A percentile compares a stretch with the other conserved stretches of the same genome.
Conservation (phyloP, 2,329 filamentous ascomycete species). For the Dryadomyces sulphureus region DNA sequence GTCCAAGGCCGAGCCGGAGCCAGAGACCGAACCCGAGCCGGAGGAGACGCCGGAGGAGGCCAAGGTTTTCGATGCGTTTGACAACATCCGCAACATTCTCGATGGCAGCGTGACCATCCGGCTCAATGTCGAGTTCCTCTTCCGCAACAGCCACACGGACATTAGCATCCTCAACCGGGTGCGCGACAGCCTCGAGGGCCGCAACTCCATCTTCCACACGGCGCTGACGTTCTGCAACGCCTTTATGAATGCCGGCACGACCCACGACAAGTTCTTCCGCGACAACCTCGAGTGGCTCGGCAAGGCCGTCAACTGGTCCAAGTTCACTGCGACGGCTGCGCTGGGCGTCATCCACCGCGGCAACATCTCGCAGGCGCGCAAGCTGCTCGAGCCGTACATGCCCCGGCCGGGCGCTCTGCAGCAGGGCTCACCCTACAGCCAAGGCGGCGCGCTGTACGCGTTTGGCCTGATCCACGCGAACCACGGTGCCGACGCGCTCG, state of each 20-base stretch:
- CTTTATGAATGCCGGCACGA: conserved; percentile 98
- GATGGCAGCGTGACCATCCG: conserved; percentile 88
- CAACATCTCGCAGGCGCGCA: conserved; percentile 84
- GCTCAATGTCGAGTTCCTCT: conserved; percentile 84
- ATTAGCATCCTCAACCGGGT: conserved; percentile 90
- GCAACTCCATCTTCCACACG: conserved; percentile 97
- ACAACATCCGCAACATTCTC: conserved; percentile 53
- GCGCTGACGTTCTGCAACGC: conserved; percentile 95
- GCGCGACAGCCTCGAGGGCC: conserved; percentile 83
- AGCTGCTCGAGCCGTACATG: conserved; percentile 87
- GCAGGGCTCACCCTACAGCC: conserved; percentile 81
- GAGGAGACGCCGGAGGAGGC: conserved; percentile 29
- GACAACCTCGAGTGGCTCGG: conserved; percentile 96
- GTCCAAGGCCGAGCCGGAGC: conserved; percentile 21
- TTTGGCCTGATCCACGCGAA: conserved; percentile 96
- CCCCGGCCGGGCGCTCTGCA: conserved; percentile 62
- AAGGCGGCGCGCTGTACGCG: conserved; percentile 89
- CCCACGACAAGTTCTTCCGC: conserved; percentile 95
- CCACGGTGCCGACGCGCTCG: conserved; percentile 79
- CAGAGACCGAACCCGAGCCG: conserved; percentile 22
- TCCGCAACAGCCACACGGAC: conserved; percentile 83
- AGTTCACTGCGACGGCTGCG: conserved; percentile 93
- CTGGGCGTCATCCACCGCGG: conserved; percentile 93
- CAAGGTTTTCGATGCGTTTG: conserved; percentile 26
- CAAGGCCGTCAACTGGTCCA: conserved; percentile 98